Percentiles rank a stretch among this genome's conserved stretches.
Conservation (phyloP, 345 rosid species). For the Rhodomyrtus tomentosa region DNA sequence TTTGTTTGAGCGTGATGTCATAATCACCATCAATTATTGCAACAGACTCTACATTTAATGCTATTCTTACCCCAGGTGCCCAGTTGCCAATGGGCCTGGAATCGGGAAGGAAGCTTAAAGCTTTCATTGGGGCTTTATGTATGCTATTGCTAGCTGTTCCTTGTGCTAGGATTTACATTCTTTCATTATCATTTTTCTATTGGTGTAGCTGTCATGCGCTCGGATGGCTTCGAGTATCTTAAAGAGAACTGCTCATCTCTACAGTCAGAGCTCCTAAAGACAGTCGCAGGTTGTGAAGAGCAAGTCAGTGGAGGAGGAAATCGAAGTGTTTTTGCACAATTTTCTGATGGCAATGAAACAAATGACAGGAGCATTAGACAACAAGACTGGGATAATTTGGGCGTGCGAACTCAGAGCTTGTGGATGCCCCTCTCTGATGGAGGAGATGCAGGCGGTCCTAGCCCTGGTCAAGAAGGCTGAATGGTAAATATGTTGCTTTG, state of each 20-base stretch:
- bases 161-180: not conserved
- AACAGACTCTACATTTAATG: constrained; percentile 9
- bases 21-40: constrained; percentile 4
- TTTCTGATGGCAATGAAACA: constrained; percentile 61
- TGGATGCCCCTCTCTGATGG: constrained; percentile 52
- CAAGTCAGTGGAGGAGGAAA: constrained; percentile 55
- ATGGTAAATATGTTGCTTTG: not conserved
- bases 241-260: constrained; percentile 43
- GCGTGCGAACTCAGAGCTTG: constrained; percentile 46
- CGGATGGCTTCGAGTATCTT: constrained; percentile 43
- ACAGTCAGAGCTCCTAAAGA: constrained; percentile 51
- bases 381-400: constrained; percentile 58
- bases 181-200: constrained; percentile 2
- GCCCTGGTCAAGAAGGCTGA: constrained; percentile 38
- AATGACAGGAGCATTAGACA: constrained; percentile 55
- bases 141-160: not conserved
- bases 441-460: constrained; percentile 21
- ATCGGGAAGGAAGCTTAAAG: constrained; percentile 10
- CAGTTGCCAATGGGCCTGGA: constrained; percentile 14
- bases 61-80: constrained; percentile 14
- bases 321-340: constrained; percentile 73
- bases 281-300: constrained; percentile 64
- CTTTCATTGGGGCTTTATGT: constrained; percentile 5
- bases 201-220: constrained; percentile 50
- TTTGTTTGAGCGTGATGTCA: not conserved